phyloP scores from a whole-genome alignment of 495 filamentous ascomycete genomes.

The Aspergillus wentii region DNA sequence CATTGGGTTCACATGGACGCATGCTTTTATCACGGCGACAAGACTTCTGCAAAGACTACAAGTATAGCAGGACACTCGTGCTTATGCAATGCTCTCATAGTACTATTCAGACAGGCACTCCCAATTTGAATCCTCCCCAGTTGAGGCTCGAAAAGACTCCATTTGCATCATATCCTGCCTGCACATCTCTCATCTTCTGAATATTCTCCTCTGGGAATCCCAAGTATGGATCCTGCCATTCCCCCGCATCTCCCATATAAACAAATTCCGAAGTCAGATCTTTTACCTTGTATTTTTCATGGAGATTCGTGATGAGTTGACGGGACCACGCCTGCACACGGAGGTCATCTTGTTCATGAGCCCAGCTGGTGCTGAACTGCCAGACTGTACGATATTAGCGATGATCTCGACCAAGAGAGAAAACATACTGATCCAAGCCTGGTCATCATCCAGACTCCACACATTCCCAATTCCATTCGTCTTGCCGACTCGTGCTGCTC shows the following conservation, averaged over 20 bases:
- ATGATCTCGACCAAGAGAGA: neutral
- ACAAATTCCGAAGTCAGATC: slow-evolving; percentile 19
- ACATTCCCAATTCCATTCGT: slow-evolving; percentile 32
- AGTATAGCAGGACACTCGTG: no score
- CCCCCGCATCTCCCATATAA: slow-evolving; percentile 37
- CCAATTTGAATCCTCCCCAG: slow-evolving; percentile 29
- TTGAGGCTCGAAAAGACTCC: slow-evolving; percentile 17
- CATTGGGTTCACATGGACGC: no score
- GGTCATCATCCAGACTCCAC: slow-evolving; percentile 27
- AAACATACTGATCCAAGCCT: neutral
- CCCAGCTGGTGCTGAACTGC: slow-evolving; percentile 29
- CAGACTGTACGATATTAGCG: slow-evolving; percentile 12
- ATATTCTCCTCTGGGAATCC: slow-evolving; percentile 34
- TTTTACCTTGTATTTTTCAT: slow-evolving; percentile 12
- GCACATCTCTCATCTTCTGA: slow-evolving; percentile 23
- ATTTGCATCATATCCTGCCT: slow-evolving; percentile 29
- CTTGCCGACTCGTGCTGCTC: slow-evolving; percentile 10
- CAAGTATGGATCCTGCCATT: slow-evolving; percentile 34
- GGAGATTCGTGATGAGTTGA: slow-evolving; percentile 13
- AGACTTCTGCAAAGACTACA: no score
- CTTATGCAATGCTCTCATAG: no score
- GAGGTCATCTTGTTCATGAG: slow-evolving; percentile 15
- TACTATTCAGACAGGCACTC: no score
- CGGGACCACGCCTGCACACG: slow-evolving; percentile 30
- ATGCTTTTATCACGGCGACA: no score